phyloP scores from a whole-genome alignment of 2,329 filamentous ascomycete genomes.

The Nemania sp. region DNA sequence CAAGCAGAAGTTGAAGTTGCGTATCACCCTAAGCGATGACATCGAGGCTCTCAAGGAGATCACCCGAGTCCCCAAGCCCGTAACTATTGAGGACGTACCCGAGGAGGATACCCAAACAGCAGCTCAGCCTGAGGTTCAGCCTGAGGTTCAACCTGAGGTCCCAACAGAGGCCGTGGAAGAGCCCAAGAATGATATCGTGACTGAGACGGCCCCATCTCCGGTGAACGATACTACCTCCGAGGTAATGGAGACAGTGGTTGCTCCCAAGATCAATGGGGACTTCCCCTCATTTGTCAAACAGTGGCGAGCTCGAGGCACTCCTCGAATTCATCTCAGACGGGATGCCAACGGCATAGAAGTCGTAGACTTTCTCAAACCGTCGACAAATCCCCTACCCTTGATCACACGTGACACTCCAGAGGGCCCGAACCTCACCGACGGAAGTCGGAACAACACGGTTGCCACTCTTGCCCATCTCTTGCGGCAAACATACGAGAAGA shows the following conservation, averaged over 20 bases:
- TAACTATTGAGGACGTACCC: constrained; percentile 55
- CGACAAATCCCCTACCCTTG: constrained; percentile 17
- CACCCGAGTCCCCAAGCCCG: constrained; percentile 45
- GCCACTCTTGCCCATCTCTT: constrained; percentile 20
- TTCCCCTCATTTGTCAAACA: constrained; percentile 35
- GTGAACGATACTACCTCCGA: constrained; percentile 10
- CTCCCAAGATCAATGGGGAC: constrained; percentile 33
- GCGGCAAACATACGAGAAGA: constrained; percentile 15
- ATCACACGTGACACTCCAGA: constrained; percentile 22
- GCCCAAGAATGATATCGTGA: neutral
- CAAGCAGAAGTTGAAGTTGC: constrained; percentile 94
- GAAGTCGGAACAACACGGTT: constrained; percentile 14
- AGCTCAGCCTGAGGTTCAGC: constrained; percentile 4
- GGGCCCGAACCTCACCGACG: constrained; percentile 17
- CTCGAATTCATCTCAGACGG: constrained; percentile 34
- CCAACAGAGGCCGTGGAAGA: neutral
- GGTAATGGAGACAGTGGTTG: constrained; percentile 30
- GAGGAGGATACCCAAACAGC: constrained; percentile 22
- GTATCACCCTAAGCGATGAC: constrained; percentile 54
- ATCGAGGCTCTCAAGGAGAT: constrained; percentile 38
- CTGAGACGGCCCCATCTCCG: neutral
- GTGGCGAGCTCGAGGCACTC: constrained; percentile 36
- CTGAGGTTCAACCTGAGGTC: neutral
- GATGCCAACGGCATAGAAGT: constrained; percentile 33
- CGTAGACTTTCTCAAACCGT: constrained; percentile 33